Evolutionary conservation across 1,284 basidiomycete species (phyloP).

Genomic region (Agroathelia rolfsii): DNA sequence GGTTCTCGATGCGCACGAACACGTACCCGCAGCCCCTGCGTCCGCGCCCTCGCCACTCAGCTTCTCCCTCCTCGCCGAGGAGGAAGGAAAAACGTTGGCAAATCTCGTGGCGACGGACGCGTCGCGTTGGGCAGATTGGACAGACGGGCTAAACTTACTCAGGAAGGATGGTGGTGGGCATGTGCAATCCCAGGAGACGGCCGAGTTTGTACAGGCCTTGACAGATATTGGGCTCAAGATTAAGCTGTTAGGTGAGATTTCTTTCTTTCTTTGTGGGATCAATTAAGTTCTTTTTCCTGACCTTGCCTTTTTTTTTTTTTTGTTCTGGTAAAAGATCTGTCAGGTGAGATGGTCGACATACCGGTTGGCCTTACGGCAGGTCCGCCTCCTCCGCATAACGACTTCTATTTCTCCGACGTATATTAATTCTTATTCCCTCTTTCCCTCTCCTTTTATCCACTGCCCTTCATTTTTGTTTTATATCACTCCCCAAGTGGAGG

Average conservation of each 20-base stretch:
- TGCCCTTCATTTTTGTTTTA: no score
- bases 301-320: slow-evolving; percentile 8
- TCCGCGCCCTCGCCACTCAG: slow-evolving; percentile 60
- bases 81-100: slow-evolving; percentile 69
- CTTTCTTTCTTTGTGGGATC: slow-evolving; percentile 1
- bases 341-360: slow-evolving; percentile 88
- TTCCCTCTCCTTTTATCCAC: no score
- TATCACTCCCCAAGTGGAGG: no score
- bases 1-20: slow-evolving; percentile 48
- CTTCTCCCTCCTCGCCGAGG: slow-evolving; percentile 68
- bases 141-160: slow-evolving; percentile 88
- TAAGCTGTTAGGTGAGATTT: slow-evolving; percentile 71
- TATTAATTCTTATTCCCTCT: no score
- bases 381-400: slow-evolving; percentile 67
- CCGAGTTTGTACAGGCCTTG: slow-evolving; percentile 74
- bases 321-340: no score
- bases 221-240: slow-evolving; percentile 94
- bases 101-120: slow-evolving; percentile 83
- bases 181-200: slow-evolving; percentile 77
- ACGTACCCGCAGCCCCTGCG: slow-evolving; percentile 43
- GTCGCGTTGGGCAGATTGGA: slow-evolving; percentile 90
- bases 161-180: slow-evolving; percentile 71
- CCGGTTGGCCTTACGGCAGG: slow-evolving; percentile 65
- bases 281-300: slow-evolving; percentile 1
- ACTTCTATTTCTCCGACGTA: slow-evolving; percentile 82